A percentile compares a stretch with the other conserved stretches of the same genome.
phyloP scores from a whole-genome alignment of 257 asterid species.

The Leptodermis oblonga region DNA sequence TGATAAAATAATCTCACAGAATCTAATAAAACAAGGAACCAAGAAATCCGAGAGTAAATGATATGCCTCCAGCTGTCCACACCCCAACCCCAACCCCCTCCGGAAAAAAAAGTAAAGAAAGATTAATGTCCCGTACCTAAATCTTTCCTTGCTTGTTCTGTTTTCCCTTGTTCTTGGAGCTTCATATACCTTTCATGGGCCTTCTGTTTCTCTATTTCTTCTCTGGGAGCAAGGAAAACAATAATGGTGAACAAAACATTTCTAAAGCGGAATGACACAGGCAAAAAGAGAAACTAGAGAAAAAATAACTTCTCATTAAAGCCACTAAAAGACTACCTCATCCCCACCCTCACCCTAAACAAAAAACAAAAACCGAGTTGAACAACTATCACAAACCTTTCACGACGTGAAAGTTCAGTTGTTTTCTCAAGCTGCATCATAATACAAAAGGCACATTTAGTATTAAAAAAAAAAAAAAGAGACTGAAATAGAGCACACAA shows the following conservation, averaged over 20 bases:
- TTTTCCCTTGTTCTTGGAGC: conserved; percentile 98
- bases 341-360: no score
- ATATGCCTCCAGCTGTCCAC: background rate
- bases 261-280: background rate
- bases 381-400: conserved; percentile 51
- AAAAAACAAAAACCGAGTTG: background rate
- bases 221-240: conserved; percentile 40
- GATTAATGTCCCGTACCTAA: conserved; percentile 44
- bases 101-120: no score
- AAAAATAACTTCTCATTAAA: background rate
- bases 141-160: conserved; percentile 91
- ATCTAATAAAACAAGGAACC: background rate
- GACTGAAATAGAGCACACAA: background rate
- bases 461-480: background rate
- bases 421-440: conserved; percentile 73
- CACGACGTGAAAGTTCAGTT: conserved; percentile 88
- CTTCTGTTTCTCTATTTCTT: conserved; percentile 87
- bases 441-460: conserved; percentile 13
- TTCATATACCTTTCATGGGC: conserved; percentile 96
- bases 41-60: no score
- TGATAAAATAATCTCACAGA: background rate
- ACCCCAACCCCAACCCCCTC: no score
- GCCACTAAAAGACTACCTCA: background rate
- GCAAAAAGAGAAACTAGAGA: background rate
- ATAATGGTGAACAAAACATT: background rate